A percentile compares a stretch with the other conserved stretches of the same genome.
These are phyloP conservation scores for Rhodotorula kratochvilovae DNA, from an alignment of 768 basidiomycete genomes.

Conservation along the genomic window DNA sequence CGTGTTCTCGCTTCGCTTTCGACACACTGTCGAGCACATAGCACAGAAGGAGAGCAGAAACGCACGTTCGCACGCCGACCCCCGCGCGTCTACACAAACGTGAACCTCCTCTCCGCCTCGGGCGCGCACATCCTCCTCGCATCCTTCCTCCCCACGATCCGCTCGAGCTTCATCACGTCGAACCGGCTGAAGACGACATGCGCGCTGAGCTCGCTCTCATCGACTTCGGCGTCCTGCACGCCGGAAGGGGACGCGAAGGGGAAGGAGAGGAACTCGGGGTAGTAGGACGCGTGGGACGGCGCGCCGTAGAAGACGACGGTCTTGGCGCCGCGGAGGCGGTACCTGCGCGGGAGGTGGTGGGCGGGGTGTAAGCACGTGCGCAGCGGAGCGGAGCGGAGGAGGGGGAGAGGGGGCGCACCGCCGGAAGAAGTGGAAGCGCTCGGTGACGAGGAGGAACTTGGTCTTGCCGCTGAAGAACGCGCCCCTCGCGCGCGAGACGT, in stretches of 20 bases:
- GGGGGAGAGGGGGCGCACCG: slow-evolving; percentile 52
- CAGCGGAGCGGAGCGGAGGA: too few species aligned
- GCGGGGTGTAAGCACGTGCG: too few species aligned
- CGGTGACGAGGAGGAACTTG: slow-evolving; percentile 81
- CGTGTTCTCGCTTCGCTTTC: too few species aligned
- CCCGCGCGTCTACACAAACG: slow-evolving; percentile 45
- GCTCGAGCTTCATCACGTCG: slow-evolving; percentile 79
- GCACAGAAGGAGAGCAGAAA: too few species aligned
- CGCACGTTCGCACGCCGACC: neutral
- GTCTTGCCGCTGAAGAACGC: slow-evolving; percentile 85
- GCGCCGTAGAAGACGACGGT: slow-evolving; percentile 90
- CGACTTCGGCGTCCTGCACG: slow-evolving; percentile 66
- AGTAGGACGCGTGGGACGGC: slow-evolving; percentile 86
- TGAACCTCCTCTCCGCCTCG: slow-evolving; percentile 42
- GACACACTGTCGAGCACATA: too few species aligned
- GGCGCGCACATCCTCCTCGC: slow-evolving; percentile 48
- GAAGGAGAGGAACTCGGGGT: slow-evolving; percentile 79
- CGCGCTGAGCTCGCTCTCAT: slow-evolving; percentile 75
- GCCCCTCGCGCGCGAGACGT: slow-evolving; percentile 87
- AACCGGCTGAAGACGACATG: slow-evolving; percentile 79
- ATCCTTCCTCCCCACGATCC: slow-evolving; percentile 62
- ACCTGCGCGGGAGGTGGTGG: slow-evolving; percentile 53
- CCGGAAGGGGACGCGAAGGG: slow-evolving; percentile 59
- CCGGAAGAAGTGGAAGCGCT: slow-evolving; percentile 98
- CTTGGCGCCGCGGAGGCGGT: slow-evolving; percentile 85